A percentile compares a stretch with the other conserved stretches of the same genome.
These are phyloP conservation scores for Salix brachista DNA, from an alignment of 345 rosid species.

Conservation along the genomic window DNA sequence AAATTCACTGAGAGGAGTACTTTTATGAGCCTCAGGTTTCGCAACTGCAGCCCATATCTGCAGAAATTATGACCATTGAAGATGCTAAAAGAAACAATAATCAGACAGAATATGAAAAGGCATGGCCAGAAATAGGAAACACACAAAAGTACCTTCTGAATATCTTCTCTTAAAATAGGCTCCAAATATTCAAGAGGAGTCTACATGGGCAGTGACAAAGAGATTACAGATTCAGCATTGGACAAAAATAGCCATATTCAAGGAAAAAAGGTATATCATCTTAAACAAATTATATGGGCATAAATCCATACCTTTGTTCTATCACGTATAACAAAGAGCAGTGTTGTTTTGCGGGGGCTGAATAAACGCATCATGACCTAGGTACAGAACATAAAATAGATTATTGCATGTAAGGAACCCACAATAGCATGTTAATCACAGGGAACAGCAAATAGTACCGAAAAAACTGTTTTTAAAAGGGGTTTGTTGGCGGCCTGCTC, in stretches of 20 bases:
- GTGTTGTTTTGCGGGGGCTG: constrained; percentile 33
- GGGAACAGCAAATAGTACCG: constrained; percentile 10
- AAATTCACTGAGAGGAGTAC: constrained; percentile 28
- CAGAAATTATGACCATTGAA: constrained; percentile 4
- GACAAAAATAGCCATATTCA: not conserved
- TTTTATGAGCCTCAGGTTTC: constrained; percentile 22
- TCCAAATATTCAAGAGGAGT: constrained; percentile 32
- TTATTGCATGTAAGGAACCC: not conserved
- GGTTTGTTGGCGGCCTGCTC: constrained; percentile 39
- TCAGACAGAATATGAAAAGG: not conserved
- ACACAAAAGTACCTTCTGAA: constrained; percentile 26
- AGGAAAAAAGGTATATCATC: not conserved
- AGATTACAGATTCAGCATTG: not conserved
- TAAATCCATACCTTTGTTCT: constrained; percentile 27
- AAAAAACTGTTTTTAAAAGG: constrained; percentile 33
- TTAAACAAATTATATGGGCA: not conserved
- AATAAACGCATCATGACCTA: constrained; percentile 37
- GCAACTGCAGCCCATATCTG: constrained; percentile 34
- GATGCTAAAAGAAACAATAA: not conserved
- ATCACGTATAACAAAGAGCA: constrained; percentile 35
- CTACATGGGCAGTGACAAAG: constrained; percentile 8
- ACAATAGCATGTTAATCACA: not conserved
- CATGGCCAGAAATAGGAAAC: not conserved
- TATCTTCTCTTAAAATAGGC: constrained; percentile 29
- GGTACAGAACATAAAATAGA: not conserved